phyloP scores from a whole-genome alignment of 306 rosid genomes.

The Fagus sylvatica region DNA sequence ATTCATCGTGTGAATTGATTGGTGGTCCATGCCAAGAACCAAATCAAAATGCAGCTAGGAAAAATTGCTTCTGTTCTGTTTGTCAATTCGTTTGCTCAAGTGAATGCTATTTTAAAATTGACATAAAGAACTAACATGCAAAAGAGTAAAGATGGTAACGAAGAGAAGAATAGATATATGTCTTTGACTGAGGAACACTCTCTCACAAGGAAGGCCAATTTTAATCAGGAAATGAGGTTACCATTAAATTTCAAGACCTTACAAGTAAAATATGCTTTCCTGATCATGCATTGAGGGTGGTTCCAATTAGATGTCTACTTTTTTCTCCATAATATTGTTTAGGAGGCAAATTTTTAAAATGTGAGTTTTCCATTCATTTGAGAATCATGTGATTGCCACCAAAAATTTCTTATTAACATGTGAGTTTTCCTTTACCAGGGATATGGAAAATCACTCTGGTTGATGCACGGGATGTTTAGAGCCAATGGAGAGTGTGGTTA shows the following conservation, averaged over 20 bases:
- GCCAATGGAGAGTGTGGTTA: conserved; percentile 91
- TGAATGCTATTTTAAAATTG: background rate
- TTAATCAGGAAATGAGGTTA: background rate
- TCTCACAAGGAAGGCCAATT: background rate
- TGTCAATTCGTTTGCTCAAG: background rate
- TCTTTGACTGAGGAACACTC: background rate
- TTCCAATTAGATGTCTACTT: background rate
- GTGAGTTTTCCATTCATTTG: background rate
- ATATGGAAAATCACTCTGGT: conserved; percentile 70
- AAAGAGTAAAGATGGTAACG: background rate
- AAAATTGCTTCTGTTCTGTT: background rate
- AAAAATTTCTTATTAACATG: conserved; percentile 12
- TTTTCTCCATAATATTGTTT: background rate
- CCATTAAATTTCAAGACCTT: background rate
- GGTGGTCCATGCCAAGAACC: background rate
- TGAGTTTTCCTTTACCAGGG: conserved; percentile 50
- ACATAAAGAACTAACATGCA: background rate
- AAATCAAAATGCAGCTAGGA: background rate
- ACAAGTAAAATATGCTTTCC: background rate
- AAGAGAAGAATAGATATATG: background rate
- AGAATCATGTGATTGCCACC: conserved; percentile 11
- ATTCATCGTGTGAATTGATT: no score
- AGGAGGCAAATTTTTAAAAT: background rate
- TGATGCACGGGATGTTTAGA: conserved; percentile 91
- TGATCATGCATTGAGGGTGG: background rate